Percentiles rank a stretch among this genome's conserved stretches.
Evolutionary conservation across 2,329 filamentous ascomycete genomes (phyloP).

Genomic region (Elsinoe batatas): DNA sequence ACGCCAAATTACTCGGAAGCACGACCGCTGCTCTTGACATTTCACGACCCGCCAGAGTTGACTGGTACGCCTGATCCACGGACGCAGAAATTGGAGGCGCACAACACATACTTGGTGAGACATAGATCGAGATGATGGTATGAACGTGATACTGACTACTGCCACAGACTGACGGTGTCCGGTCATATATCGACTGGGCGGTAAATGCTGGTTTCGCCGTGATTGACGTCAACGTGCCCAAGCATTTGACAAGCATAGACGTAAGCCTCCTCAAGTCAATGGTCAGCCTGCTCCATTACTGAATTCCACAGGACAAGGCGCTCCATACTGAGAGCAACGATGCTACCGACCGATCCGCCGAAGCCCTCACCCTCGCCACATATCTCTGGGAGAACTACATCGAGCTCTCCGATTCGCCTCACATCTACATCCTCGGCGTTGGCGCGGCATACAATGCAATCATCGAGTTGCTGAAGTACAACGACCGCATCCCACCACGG

Average conservation of each 20-base stretch:
- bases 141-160: constrained; percentile 33
- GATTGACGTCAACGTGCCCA: constrained; percentile 85
- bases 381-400: constrained; percentile 98
- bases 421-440: constrained; percentile 78
- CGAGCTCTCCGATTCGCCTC: constrained; percentile 58
- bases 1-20: constrained; percentile 60
- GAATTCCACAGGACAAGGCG: constrained; percentile 22
- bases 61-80: constrained; percentile 34
- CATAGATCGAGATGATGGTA: too few species aligned
- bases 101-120: constrained; percentile 82
- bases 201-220: constrained; percentile 66
- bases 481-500: constrained; percentile 33
- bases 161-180: constrained; percentile 65
- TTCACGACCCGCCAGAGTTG: constrained; percentile 67
- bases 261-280: constrained; percentile 31
- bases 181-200: constrained; percentile 78
- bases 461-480: constrained; percentile 62
- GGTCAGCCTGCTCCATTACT: not conserved
- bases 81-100: constrained; percentile 63
- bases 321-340: constrained; percentile 41
- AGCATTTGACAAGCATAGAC: constrained; percentile 57
- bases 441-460: constrained; percentile 83
- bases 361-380: constrained; percentile 60
- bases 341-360: constrained; percentile 29
- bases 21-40: constrained; percentile 66